A percentile compares a stretch with the other conserved stretches of the same genome.
Conservation (phyloP, 768 basidiomycete species). For the Termitomyces eurrhizus region DNA sequence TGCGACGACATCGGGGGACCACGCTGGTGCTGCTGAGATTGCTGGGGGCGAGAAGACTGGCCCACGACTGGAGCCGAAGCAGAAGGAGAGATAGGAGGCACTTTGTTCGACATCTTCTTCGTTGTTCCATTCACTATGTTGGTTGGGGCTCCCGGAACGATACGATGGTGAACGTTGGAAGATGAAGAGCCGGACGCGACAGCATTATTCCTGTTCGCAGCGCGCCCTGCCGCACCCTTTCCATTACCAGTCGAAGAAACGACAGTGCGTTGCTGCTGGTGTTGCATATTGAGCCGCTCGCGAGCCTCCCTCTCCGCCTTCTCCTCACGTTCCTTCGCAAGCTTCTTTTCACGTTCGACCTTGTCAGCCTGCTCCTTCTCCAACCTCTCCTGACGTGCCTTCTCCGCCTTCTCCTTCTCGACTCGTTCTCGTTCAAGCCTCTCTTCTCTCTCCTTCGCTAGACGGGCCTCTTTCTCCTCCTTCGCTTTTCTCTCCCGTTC, state of each 20-base stretch:
- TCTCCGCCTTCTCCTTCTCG: constrained; percentile 37
- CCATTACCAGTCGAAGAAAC: constrained; percentile 24
- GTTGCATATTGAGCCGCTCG: constrained; percentile 27
- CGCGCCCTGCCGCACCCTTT: constrained; percentile 39
- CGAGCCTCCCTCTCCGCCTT: constrained; percentile 25
- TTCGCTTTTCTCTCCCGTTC: constrained; percentile 58
- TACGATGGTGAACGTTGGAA: constrained; percentile 19
- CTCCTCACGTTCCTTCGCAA: constrained; percentile 28
- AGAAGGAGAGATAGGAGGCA: constrained; percentile 24
- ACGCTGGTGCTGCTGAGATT: constrained; percentile 26
- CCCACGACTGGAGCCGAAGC: constrained; percentile 23
- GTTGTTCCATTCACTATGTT: constrained; percentile 38
- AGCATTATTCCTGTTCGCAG: constrained; percentile 43
- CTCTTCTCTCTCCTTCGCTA: constrained; percentile 62
- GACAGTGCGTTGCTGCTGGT: constrained; percentile 50
- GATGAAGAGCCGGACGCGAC: constrained; percentile 41
- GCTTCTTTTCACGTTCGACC: constrained; percentile 28
- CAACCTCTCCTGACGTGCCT: constrained; percentile 26
- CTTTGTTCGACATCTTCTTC: constrained; percentile 65
- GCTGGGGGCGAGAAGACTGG: constrained; percentile 31
- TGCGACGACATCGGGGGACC: constrained; percentile 38
- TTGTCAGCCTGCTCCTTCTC: constrained; percentile 40
- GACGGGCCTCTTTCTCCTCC: constrained; percentile 64
- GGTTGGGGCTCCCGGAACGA: constrained; percentile 27
- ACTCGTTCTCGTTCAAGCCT: constrained; percentile 42